Evolutionary conservation across 306 rosid genomes (phyloP), one percentile per base, ranked within the genome.

Genomic region (Casuarina equisetifolia): DNA sequence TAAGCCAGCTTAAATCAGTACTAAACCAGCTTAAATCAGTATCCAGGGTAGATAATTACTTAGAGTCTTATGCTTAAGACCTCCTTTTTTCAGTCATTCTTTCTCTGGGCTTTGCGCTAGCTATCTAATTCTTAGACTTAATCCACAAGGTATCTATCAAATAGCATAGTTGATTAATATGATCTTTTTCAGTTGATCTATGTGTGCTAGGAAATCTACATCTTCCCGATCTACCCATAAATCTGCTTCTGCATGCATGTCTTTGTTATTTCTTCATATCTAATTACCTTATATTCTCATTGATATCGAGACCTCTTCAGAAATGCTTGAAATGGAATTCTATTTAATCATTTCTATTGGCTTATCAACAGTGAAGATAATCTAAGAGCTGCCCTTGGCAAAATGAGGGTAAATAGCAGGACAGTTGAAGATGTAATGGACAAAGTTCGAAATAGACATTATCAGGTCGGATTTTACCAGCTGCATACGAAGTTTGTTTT

Each of bases 361-460:
- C 71, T 42, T 40, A 17, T 51, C 43, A 70, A 78, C 78, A 95
- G 98, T 69, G 97, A 95, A 72, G 97, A 95, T 86, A 92, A 92
- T 82, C 87, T 92, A 70, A 84, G 90, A 89, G 98, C 98, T 78
- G 97, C 93, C 48, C 92, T 95, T 38, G 72, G 88, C 79, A 86
- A 86, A 87, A 92, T 92, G 93, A 97, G 97, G 83, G 90, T 95
- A 35, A 89, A 88, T 49, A 84, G 89, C 85, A 78, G 87, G 73
- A 84, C 96, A 52, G 68, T 86, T 84, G 97, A 89, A 66, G 97
- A 89, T 70, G 88, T 95, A 63, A 84, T 92, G 82, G 91, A 85
- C 83, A 95, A 91, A 95, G 97, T 88, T 80, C 89, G 85, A 85
- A 91, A 89, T 82, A 89, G 83, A 81, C 97, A 95, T 82, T 95